Conservation (phyloP, 2,329 filamentous ascomycete species). For the Colletotrichum sp. region DNA sequence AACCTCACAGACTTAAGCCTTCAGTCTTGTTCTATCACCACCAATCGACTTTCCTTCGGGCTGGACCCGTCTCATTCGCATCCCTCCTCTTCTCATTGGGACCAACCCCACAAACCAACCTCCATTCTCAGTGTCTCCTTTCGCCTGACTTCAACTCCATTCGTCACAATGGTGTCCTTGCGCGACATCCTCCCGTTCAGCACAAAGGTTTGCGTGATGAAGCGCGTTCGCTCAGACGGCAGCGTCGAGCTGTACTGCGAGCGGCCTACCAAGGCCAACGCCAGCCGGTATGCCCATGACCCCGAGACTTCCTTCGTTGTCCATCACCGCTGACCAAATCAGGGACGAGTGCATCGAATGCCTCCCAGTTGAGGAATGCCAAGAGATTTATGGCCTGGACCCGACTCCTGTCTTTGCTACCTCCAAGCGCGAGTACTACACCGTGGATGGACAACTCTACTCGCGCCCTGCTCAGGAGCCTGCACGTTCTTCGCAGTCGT, state of each 20-base stretch:
- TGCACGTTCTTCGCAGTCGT: background rate
- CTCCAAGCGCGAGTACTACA: background rate
- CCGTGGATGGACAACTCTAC: background rate
- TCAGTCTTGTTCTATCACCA: background rate
- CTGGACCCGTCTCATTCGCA: background rate
- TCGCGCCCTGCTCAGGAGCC: background rate
- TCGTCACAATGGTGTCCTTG: background rate
- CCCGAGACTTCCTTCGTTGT: accelerated
- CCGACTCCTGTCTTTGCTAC: background rate
- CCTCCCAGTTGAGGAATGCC: accelerated
- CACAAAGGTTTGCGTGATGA: background rate
- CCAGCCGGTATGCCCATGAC: background rate
- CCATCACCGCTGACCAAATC: background rate
- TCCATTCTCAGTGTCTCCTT: background rate
- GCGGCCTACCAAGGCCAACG: background rate
- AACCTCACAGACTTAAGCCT: background rate
- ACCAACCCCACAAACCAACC: background rate
- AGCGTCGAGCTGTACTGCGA: background rate
- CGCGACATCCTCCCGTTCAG: background rate
- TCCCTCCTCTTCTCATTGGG: background rate
- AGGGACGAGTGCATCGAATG: background rate
- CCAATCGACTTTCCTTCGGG: background rate
- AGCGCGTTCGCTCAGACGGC: background rate
- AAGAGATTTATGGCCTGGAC: background rate
- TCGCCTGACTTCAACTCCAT: background rate